A percentile compares a stretch with the other conserved stretches of the same genome.
Evolutionary conservation across 441 rosid genomes (phyloP).

Genomic region (Omphalea diandra): DNA sequence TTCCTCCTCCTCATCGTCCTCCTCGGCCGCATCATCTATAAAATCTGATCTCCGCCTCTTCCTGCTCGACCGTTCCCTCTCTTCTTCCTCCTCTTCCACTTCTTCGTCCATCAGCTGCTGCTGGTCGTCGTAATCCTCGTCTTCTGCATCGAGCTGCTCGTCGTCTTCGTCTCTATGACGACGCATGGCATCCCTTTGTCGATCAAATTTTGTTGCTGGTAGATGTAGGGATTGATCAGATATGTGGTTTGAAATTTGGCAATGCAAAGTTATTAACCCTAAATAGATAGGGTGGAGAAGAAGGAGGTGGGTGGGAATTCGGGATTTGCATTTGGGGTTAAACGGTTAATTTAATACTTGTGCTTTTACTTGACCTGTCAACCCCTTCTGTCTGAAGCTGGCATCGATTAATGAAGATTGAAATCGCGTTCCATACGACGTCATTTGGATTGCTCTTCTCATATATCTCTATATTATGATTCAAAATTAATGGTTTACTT

Average conservation of each 20-base stretch:
- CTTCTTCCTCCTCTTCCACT: conserved; percentile 45
- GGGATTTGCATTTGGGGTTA: no score
- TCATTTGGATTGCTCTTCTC: no score
- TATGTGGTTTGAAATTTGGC: not conserved
- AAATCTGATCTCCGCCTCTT: conserved; percentile 79
- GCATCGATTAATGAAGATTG: no score
- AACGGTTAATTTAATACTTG: no score
- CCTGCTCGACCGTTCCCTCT: conserved; percentile 35
- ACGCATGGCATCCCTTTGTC: conserved; percentile 33
- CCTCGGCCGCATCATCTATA: conserved; percentile 82
- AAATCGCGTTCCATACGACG: no score
- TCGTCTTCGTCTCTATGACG: conserved; percentile 46
- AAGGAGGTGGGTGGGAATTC: no score
- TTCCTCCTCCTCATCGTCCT: conserved; percentile 76
- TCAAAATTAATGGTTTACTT: no score
- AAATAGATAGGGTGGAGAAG: no score
- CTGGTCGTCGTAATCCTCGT: conserved; percentile 50
- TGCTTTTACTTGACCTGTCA: no score
- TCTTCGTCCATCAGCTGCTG: conserved; percentile 42
- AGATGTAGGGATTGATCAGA: not conserved
- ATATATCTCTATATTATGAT: no score
- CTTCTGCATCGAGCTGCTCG: conserved; percentile 34
- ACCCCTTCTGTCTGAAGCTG: no score
- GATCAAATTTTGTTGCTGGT: not conserved
- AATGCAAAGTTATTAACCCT: no score